Percentiles rank a stretch among this genome's conserved stretches.
Conservation (phyloP, 116 monocot species). For the Trichopus zeylanicus region DNA sequence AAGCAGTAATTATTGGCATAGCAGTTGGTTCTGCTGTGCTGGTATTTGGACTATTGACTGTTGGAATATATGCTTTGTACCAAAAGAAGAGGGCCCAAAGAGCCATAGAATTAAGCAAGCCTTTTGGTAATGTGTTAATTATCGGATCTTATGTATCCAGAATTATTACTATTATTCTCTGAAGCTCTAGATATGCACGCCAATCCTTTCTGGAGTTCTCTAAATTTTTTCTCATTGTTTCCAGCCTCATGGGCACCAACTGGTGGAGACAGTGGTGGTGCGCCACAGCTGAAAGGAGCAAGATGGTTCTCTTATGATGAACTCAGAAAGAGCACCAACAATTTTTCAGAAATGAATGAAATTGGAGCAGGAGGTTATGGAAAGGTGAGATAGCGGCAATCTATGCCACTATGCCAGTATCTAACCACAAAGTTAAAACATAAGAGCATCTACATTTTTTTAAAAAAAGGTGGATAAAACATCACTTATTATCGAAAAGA, state of each 20-base stretch:
- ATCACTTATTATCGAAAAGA: too few relatives aligned
- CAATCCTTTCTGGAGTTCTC: too few relatives aligned
- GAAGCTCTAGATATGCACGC: too few relatives aligned
- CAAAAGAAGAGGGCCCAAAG: conserved; percentile 64
- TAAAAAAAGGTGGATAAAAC: too few relatives aligned
- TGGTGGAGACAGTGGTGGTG: conserved; percentile 40
- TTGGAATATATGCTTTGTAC: conserved; percentile 53
- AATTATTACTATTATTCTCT: too few relatives aligned
- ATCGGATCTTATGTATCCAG: too few relatives aligned
- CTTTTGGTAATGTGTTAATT: conserved; percentile 85
- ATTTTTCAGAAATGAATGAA: conserved; percentile 57
- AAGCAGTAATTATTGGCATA: conserved; percentile 39
- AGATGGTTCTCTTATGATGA: conserved; percentile 72
- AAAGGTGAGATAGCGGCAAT: conserved; percentile 25
- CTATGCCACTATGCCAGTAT: too few relatives aligned
- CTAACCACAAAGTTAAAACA: too few relatives aligned
- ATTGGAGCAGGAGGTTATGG: conserved; percentile 76
- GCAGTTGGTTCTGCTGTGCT: conserved; percentile 38
- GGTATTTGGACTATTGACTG: conserved; percentile 26
- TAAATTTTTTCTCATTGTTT: neutral
- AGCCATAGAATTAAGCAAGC: conserved; percentile 45
- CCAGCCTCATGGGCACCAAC: conserved; percentile 63
- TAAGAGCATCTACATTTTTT: too few relatives aligned
- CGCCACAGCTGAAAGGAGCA: conserved; percentile 82
- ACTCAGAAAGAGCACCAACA: conserved; percentile 46